A percentile compares a stretch with the other conserved stretches of the same genome.
Evolutionary conservation across 2,329 filamentous ascomycete species (phyloP).

Genomic region (Phoma herbarum): DNA sequence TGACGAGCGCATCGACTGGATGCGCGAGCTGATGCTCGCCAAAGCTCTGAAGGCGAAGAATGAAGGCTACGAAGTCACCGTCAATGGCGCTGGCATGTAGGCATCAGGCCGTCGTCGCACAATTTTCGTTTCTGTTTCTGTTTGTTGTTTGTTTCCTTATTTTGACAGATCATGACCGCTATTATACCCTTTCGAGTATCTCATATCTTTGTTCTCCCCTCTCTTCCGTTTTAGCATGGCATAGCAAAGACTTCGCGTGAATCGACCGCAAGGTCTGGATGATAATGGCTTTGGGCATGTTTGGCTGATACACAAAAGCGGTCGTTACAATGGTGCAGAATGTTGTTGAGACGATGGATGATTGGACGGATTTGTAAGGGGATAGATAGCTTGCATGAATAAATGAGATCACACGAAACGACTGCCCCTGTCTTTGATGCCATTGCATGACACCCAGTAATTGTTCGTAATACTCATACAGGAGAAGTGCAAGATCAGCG

Average conservation of each 20-base stretch:
- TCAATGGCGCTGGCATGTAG: conserved; percentile 67
- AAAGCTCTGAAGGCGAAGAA: conserved; percentile 87
- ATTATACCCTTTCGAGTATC: conserved; percentile 43
- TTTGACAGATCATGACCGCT: conserved; percentile 32
- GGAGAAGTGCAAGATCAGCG: not conserved
- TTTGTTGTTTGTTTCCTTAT: conserved; percentile 16
- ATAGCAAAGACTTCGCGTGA: conserved; percentile 7
- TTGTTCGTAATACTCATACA: not conserved
- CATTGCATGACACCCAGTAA: not conserved
- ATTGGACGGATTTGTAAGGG: not conserved
- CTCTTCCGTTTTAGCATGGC: conserved; percentile 17
- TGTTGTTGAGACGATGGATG: not conserved
- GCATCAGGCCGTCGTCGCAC: not conserved
- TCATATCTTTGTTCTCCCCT: conserved; percentile 21
- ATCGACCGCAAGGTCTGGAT: conserved; percentile 14
- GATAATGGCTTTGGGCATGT: conserved; percentile 9
- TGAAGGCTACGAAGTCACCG: conserved; percentile 81
- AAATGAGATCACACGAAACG: not conserved
- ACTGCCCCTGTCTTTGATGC: not conserved
- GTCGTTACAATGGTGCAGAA: conserved; percentile 15
- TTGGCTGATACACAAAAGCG: conserved; percentile 18
- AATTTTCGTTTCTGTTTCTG: conserved; percentile 14
- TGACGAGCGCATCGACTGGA: conserved; percentile 96
- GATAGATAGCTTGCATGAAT: conserved; percentile 9
- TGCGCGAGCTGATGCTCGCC: conserved; percentile 90